Evolutionary conservation across 345 rosid species (phyloP), one percentile per base, ranked within the genome.

Genomic region (Eutrema japonicum): DNA sequence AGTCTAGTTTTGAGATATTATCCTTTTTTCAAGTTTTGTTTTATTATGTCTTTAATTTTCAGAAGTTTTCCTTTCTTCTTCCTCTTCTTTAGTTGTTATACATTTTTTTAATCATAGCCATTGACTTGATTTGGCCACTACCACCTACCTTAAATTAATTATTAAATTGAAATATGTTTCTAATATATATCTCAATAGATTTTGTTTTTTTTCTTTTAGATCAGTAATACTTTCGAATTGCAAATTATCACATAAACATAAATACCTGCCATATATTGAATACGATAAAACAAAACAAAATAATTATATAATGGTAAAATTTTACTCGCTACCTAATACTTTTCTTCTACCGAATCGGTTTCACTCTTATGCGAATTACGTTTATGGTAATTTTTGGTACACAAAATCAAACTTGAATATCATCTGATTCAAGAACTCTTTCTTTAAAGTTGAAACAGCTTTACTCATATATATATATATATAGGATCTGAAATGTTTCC

Each of bases 1-100:
- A 61, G 74, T 53, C 45, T 75, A 68, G 70, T 62, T 46, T 62
- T 7, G 62, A 12, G 57, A 53, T 37, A 8, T 2, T 76, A 56
- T 68, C 42, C 22, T n/a, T 27, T 56, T 67, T 68, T 47, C 38
- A 9, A 11, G 48, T 50, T 72, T 76, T 54, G 64, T 68, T 76
- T 68, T 76, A 68, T 76, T 76, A 53, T 69, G 74, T 76, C 46
- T 75, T 53, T 62, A 45, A 27, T 60, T 22, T 68, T 46, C 8
- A 7, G 3, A 22, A 18, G 32, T 52, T 50, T 35, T 30, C 22
- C 2, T 30, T 30, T 38, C 2, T 29, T 2, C 42, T 18, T 57
- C 36, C 2, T 54, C 42, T 64, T 73, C 50, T 73, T 56, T 46
- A 14, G 33, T 30, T 18, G 36, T 49, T 3, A 27, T 12, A 27